These are phyloP conservation scores for Alternaria tenuissima DNA, from an alignment of 2,329 filamentous ascomycete species.

Conservation along the genomic window DNA sequence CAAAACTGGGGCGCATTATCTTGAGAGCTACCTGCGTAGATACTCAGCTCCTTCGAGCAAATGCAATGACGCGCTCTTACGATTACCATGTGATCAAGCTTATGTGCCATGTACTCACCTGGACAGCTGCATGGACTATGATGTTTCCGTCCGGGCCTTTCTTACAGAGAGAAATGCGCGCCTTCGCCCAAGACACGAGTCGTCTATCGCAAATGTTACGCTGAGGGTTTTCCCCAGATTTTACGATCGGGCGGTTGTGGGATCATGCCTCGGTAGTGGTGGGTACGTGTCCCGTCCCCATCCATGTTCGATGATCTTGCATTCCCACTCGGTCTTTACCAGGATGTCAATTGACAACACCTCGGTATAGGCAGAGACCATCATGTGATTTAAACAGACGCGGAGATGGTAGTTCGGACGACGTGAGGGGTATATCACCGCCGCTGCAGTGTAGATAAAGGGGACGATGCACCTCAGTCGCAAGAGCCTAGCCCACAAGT, in stretches of 20 bases:
- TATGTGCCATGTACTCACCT: background rate
- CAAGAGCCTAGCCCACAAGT: background rate
- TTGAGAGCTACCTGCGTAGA: background rate
- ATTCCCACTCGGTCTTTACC: background rate
- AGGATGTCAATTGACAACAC: background rate
- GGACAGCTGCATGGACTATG: background rate
- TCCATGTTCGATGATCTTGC: background rate
- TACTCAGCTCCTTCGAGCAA: background rate
- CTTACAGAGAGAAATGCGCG: background rate
- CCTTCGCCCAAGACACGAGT: background rate
- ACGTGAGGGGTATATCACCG: background rate
- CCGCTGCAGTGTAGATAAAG: background rate
- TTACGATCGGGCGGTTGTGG: background rate
- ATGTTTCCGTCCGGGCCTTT: background rate
- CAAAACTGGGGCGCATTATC: background rate
- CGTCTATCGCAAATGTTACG: background rate
- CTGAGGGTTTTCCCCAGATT: background rate
- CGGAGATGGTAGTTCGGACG: background rate
- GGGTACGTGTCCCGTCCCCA: too few species aligned
- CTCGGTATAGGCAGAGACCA: background rate
- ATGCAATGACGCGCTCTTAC: background rate
- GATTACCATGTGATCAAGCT: background rate
- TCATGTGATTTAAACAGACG: background rate
- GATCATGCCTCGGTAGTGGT: background rate
- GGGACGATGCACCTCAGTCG: background rate